These are phyloP conservation scores for Colletotrichum liriopes DNA, from an alignment of 2,329 filamentous ascomycete genomes.

Conservation along the genomic window DNA sequence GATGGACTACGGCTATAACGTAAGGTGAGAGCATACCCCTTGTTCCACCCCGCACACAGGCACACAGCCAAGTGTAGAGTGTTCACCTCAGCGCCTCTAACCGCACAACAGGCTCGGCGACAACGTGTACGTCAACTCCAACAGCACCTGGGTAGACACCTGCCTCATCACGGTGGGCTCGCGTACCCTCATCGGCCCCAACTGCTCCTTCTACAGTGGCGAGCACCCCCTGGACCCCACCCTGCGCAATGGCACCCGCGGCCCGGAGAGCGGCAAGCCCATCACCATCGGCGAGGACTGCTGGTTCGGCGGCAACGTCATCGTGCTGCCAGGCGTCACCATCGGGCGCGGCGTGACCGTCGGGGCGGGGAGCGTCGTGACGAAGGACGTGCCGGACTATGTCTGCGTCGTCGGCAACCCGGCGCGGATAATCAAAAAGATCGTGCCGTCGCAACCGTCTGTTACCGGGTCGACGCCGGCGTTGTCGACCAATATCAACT, in stretches of 20 bases:
- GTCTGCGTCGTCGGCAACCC: slow-evolving; percentile 78
- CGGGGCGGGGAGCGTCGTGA: slow-evolving; percentile 88
- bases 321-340: slow-evolving; percentile 82
- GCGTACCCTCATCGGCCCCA: slow-evolving; percentile 84
- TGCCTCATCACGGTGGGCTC: slow-evolving; percentile 81
- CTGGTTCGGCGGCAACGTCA: slow-evolving; percentile 82
- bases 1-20: slow-evolving; percentile 85
- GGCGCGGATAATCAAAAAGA: slow-evolving; percentile 69
- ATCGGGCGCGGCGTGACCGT: slow-evolving; percentile 82
- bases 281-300: slow-evolving; percentile 86
- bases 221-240: slow-evolving; percentile 84
- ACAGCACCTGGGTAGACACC: slow-evolving; percentile 84
- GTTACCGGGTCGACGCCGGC: slow-evolving; percentile 16
- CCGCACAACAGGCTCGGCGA: slow-evolving; percentile 69
- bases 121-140: slow-evolving; percentile 82
- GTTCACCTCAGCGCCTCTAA: background rate
- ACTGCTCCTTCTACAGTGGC: slow-evolving; percentile 81
- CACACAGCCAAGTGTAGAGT: background rate
- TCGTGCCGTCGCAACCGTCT: slow-evolving; percentile 50
- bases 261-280: slow-evolving; percentile 81
- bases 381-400: slow-evolving; percentile 79
- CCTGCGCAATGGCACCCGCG: slow-evolving; percentile 80
- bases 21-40: slow-evolving; percentile 61
- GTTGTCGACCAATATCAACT: slow-evolving; percentile 30
- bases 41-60: background rate